These are phyloP conservation scores for Metrosideros polymorpha DNA, from an alignment of 441 rosid genomes.

Conservation along the genomic window DNA sequence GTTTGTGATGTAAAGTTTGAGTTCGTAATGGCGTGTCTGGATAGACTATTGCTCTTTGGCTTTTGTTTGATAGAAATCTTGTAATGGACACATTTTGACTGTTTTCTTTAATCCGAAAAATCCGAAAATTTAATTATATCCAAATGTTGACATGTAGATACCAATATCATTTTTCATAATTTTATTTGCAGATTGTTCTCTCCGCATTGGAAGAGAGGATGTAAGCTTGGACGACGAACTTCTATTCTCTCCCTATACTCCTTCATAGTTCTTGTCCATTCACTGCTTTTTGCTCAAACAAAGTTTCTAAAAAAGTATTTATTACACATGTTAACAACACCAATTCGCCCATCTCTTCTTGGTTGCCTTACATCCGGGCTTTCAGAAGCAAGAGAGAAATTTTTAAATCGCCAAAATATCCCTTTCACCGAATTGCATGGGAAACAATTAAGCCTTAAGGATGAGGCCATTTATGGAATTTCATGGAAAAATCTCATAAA, in stretches of 20 bases:
- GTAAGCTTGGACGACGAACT: neutral
- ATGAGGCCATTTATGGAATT: too few species aligned
- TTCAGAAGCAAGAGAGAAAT: too few species aligned
- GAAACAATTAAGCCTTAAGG: too few species aligned
- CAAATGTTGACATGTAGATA: neutral
- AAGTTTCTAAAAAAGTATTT: neutral
- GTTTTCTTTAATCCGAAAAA: neutral
- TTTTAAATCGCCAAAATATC: too few species aligned
- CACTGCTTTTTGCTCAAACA: neutral
- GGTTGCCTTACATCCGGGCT: too few species aligned
- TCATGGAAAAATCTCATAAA: neutral
- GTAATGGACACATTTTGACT: neutral
- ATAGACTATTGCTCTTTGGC: neutral
- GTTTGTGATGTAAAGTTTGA: neutral
- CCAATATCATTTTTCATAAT: neutral
- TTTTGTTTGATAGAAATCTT: neutral
- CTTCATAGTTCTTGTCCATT: neutral
- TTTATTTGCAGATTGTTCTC: neutral
- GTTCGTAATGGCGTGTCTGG: neutral
- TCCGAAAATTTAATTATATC: neutral
- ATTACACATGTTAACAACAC: neutral
- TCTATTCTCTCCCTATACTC: neutral
- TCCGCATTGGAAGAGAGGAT: neutral
- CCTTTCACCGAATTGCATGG: too few species aligned
- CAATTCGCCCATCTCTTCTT: too few species aligned